A percentile compares a stretch with the other conserved stretches of the same genome.
phyloP scores from a whole-genome alignment of 2,329 filamentous ascomycete genomes.

The Penicillium freii region DNA sequence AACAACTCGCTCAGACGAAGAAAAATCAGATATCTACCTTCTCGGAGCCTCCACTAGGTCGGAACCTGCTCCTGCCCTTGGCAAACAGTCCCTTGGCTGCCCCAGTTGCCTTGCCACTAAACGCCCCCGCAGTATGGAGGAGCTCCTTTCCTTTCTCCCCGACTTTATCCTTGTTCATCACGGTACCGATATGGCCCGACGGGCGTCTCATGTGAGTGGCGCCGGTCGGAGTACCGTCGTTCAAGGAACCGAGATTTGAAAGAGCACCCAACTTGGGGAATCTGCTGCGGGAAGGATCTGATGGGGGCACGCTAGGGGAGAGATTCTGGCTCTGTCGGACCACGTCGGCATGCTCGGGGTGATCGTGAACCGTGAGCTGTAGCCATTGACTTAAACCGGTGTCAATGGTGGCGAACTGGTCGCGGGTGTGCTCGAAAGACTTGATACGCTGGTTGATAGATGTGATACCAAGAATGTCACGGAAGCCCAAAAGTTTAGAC shows the following conservation, averaged over 20 bases:
- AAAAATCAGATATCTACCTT: conserved; percentile 68
- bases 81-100: conserved; percentile 88
- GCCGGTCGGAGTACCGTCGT: conserved; percentile 35
- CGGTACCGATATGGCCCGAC: conserved; percentile 39
- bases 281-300: conserved; percentile 36
- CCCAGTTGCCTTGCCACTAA: conserved; percentile 68
- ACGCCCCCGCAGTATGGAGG: conserved; percentile 73
- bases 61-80: conserved; percentile 83
- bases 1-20: conserved; percentile 11
- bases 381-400: conserved; percentile 69
- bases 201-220: conserved; percentile 36
- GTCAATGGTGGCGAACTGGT: conserved; percentile 68
- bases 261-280: conserved; percentile 43
- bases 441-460: conserved; percentile 67
- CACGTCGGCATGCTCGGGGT: conserved; percentile 54
- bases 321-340: conserved; percentile 37
- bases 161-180: conserved; percentile 60
- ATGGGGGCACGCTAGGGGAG: conserved; percentile 30
- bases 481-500: conserved; percentile 59
- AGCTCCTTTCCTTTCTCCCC: conserved; percentile 86
- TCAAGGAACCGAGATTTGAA: conserved; percentile 30
- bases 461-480: conserved; percentile 71
- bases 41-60: conserved; percentile 60
- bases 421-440: conserved; percentile 69
- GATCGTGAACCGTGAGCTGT: conserved; percentile 46